Conservation (phyloP, 2,329 filamentous ascomycete species). For the Onygena corvina region DNA sequence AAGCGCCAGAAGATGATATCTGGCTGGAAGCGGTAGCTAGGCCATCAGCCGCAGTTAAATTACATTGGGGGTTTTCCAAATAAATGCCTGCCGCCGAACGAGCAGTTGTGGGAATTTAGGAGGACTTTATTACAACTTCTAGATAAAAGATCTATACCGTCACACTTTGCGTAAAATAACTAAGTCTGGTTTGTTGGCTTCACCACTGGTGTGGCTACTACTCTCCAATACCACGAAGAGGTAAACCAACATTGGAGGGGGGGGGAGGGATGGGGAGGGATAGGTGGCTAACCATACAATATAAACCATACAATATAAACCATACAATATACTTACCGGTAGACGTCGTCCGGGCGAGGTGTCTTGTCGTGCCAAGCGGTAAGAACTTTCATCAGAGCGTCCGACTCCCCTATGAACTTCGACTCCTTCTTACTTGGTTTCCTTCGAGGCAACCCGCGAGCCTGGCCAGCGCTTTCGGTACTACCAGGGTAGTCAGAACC, state of each 20-base stretch:
- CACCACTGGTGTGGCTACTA: slow-evolving; percentile 10
- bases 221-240: slow-evolving; percentile 12
- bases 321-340: slow-evolving; percentile 1
- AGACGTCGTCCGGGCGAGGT: not conserved
- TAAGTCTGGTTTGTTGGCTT: slow-evolving; percentile 13
- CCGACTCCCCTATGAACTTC: slow-evolving; percentile 6
- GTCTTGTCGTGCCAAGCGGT: slow-evolving; percentile 1
- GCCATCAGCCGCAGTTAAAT: too few relatives aligned
- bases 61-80: too few relatives aligned
- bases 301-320: too few relatives aligned
- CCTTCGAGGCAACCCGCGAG: slow-evolving; percentile 7
- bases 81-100: too few relatives aligned
- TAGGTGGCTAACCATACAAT: too few relatives aligned
- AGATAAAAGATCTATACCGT: too few relatives aligned
- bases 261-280: not conserved
- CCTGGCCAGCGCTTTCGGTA: not conserved
- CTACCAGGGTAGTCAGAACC: not conserved
- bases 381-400: not conserved
- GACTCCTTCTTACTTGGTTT: not conserved
- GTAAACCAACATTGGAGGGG: slow-evolving; percentile 12
- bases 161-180: too few relatives aligned
- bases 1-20: slow-evolving; percentile 36
- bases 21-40: slow-evolving; percentile 27
- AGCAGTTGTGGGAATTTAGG: too few relatives aligned
- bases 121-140: too few relatives aligned